These are phyloP conservation scores for Tulasnella sp. DNA, from an alignment of 768 basidiomycete genomes.

Conservation along the genomic window DNA sequence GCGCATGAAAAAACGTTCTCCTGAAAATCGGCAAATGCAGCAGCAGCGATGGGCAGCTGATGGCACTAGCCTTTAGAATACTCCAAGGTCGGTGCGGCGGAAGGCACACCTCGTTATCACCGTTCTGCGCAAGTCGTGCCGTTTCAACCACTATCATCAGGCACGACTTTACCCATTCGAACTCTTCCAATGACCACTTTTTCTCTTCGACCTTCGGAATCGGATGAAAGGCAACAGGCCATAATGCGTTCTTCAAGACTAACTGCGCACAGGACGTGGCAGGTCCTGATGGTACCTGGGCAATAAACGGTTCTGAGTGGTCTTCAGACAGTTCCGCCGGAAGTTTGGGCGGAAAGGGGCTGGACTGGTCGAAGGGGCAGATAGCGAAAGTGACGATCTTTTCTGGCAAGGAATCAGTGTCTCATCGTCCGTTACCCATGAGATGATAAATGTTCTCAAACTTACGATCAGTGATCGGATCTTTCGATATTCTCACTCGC, in stretches of 20 bases:
- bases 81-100: not conserved
- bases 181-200: constrained; percentile 55
- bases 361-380: constrained; percentile 17
- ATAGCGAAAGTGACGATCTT: not conserved
- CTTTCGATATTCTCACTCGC: constrained; percentile 43
- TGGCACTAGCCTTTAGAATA: constrained; percentile 4
- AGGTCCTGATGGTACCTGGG: constrained; percentile 50
- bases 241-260: constrained; percentile 53
- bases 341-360: constrained; percentile 33
- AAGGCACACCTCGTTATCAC: constrained; percentile 45
- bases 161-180: constrained; percentile 65
- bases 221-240: constrained; percentile 74
- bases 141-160: constrained; percentile 41
- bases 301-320: constrained; percentile 17
- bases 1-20: not conserved
- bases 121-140: constrained; percentile 34
- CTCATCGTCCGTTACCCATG: not conserved
- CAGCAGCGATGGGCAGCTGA: constrained; percentile 64
- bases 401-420: not conserved
- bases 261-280: constrained; percentile 60
- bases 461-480: not conserved
- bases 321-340: constrained; percentile 34
- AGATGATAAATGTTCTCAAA: not conserved
- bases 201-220: constrained; percentile 37
- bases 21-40: constrained; percentile 43